These are phyloP conservation scores for Boletus patriciae DNA, from an alignment of 768 basidiomycete species.

Conservation along the genomic window DNA sequence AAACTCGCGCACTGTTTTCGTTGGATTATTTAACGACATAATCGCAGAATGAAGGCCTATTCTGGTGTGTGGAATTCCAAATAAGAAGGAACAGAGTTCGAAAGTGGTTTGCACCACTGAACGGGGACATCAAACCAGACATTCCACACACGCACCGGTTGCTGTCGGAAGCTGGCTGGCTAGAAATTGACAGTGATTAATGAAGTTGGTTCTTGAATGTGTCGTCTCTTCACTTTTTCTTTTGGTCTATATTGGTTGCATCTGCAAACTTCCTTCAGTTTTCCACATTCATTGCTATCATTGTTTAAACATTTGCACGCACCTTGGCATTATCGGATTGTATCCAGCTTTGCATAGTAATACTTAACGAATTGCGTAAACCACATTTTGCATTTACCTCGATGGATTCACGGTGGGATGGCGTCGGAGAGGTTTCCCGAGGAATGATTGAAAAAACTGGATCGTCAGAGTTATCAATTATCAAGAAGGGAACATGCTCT, in stretches of 20 bases:
- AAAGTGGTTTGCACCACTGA: slow-evolving; percentile 61
- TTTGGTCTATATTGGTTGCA: background rate
- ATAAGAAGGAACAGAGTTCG: slow-evolving; percentile 41
- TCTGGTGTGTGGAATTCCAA: slow-evolving; percentile 51
- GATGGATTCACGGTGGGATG: background rate
- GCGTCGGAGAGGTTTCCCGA: background rate
- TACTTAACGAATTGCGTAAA: background rate
- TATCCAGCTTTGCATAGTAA: background rate
- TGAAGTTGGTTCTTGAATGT: background rate
- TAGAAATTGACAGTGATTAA: slow-evolving; percentile 22
- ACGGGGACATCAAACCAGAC: slow-evolving; percentile 69
- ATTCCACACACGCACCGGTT: slow-evolving; percentile 44
- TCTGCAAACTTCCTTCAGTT: background rate
- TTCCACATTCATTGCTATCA: slow-evolving; percentile 1
- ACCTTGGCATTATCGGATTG: slow-evolving; percentile 3
- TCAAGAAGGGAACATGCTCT: background rate
- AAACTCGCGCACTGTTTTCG: background rate
- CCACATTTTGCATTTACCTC: background rate
- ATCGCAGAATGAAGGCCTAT: slow-evolving; percentile 48
- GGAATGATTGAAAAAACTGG: background rate
- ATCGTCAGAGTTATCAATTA: background rate
- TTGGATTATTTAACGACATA: background rate
- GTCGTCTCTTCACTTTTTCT: too few species aligned
- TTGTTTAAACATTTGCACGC: background rate
- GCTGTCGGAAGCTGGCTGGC: slow-evolving; percentile 50